Base-by-base conservation (phyloP, 2,329 filamentous ascomycete genomes). In the Pseudovirgaria hyperparasitica region DNA sequence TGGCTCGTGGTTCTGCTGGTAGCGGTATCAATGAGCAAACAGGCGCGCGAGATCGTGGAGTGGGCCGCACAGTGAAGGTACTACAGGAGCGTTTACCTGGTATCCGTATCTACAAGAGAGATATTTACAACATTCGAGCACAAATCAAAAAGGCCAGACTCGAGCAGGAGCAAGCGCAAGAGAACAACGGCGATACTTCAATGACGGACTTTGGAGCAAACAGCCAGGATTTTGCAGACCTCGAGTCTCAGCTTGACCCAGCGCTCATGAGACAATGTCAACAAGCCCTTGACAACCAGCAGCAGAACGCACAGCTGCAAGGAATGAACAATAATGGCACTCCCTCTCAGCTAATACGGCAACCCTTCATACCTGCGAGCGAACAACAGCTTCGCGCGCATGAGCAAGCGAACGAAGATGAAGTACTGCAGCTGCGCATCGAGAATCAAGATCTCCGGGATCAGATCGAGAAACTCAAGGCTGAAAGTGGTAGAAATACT, bases 21-120 rank as follows among this genome's bases (percentile, higher is more conserved):
- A 41, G 45, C 14, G 46, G 46, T 1, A n/a, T n/a, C n/a, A n/a
- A n/a, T n/a, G 19, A 20, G 19, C 9, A 11, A 9, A 11, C 19
- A 9, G 19, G 19, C 9, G 11, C 9, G 9, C 41, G 45, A 6
- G 48, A 52, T 21, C 37, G 48, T 9, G 46, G 48, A 8, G 46
- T 50, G 1, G 46, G 46, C 2, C 30, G 45, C 1, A 52, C 48
- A 2, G 44, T 52, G 3, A 39, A 43, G 16, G 41, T 49, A 3
- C 38, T 52, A 1, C 33, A 51, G 16, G 38, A 42, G 7, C 30
- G 36, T 12, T 31, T 50, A 2, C 47, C 48, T 0, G 47, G 47
- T 2, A 50, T 52, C 18, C 42, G 42, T 25, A 52, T 52, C 20
- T 49, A 48, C 33, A 50, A 51, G 33, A 43, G 48, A 23, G 48